phyloP scores from a whole-genome alignment of 2,329 filamentous ascomycete genomes.

The Hypoxylon sp. region DNA sequence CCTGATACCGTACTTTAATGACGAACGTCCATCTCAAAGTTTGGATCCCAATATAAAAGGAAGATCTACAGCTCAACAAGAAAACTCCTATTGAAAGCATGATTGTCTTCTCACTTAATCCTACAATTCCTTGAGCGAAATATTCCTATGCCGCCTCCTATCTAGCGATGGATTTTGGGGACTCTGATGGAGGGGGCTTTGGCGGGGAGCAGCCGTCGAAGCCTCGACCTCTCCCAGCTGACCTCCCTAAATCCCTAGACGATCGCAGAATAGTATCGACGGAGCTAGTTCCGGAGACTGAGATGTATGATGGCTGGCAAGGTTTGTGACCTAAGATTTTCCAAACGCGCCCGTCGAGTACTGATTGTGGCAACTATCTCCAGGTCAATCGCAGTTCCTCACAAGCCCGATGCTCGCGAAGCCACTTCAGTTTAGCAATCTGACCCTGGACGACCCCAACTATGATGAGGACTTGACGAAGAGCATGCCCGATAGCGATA shows the following conservation, averaged over 20 bases:
- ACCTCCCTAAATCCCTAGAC: conserved; percentile 92
- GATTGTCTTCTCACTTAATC: conserved; percentile 36
- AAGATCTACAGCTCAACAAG: conserved; percentile 30
- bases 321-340: conserved; percentile 64
- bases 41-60: conserved; percentile 36
- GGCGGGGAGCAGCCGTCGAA: conserved; percentile 60
- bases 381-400: conserved; percentile 96
- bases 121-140: conserved; percentile 46
- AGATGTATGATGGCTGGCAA: conserved; percentile 99
- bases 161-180: conserved; percentile 73
- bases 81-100: conserved; percentile 45
- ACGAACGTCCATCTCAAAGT: conserved; percentile 39
- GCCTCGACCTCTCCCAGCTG: conserved; percentile 76
- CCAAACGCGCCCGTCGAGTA: conserved; percentile 2
- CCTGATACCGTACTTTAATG: conserved; percentile 38
- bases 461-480: conserved; percentile 78
- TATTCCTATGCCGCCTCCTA: conserved; percentile 53
- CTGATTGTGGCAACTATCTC: conserved; percentile 42
- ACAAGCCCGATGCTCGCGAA: conserved; percentile 88
- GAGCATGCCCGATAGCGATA: conserved; percentile 80
- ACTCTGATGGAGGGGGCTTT: conserved; percentile 62
- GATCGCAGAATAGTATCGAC: conserved; percentile 81
- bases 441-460: conserved; percentile 83
- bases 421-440: conserved; percentile 84
- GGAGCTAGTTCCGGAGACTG: conserved; percentile 83